Conservation (phyloP, 2,329 filamentous ascomycete species). For the Ilyonectria robusta region DNA sequence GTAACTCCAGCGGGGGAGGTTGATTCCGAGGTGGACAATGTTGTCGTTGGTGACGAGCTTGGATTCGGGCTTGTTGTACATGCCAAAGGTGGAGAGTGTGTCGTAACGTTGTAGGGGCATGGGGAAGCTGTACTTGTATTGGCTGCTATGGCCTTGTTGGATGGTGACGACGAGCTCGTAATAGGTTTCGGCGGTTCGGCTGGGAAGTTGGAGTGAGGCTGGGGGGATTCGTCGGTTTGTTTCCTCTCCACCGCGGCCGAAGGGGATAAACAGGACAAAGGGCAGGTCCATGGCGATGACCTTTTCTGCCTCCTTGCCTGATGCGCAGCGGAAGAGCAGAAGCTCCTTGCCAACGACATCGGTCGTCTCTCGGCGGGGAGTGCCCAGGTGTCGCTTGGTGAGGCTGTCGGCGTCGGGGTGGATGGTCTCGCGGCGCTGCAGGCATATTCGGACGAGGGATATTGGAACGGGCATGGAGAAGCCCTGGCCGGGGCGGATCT, state of each 20-base stretch:
- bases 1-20: constrained; percentile 95
- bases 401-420: constrained; percentile 96
- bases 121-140: constrained; percentile 92
- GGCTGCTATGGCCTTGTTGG: constrained; percentile 88
- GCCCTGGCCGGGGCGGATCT: constrained; percentile 89
- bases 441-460: constrained; percentile 93
- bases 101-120: constrained; percentile 95
- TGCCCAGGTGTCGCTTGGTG: constrained; percentile 90
- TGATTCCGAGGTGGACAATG: constrained; percentile 91
- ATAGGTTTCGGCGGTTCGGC: constrained; percentile 94
- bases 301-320: constrained; percentile 87
- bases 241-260: constrained; percentile 91
- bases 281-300: constrained; percentile 97
- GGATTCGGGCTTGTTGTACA: constrained; percentile 97
- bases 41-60: constrained; percentile 90
- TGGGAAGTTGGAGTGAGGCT: constrained; percentile 90
- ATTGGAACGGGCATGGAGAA: constrained; percentile 91
- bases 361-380: constrained; percentile 89
- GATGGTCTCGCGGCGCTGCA: constrained; percentile 95
- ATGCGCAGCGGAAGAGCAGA: constrained; percentile 87
- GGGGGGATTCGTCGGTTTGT: constrained; percentile 91
- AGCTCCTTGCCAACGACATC: constrained; percentile 98
- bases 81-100: constrained; percentile 97
- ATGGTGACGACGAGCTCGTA: constrained; percentile 98
- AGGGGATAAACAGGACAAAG: constrained; percentile 97